phyloP scores from a whole-genome alignment of 2,329 filamentous ascomycete species.

The Aspergillus fijiensis region DNA sequence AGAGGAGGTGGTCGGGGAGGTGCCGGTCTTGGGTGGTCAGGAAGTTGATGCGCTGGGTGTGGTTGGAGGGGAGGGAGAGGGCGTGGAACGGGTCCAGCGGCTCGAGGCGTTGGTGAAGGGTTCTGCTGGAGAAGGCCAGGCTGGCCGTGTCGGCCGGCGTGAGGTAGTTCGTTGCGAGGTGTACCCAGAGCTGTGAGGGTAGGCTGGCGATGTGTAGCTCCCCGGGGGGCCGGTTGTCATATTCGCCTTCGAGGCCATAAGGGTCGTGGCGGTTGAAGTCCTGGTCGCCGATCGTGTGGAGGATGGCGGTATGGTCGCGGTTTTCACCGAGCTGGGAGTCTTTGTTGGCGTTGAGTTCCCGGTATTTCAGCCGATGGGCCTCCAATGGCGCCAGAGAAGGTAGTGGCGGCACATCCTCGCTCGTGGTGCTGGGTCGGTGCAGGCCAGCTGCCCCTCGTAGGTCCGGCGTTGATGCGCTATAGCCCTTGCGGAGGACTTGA shows the following conservation, averaged over 20 bases:
- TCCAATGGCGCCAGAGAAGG: slow-evolving; percentile 35
- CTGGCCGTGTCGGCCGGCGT: slow-evolving; percentile 49
- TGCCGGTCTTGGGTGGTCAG: slow-evolving; percentile 52
- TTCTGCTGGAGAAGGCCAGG: slow-evolving; percentile 51
- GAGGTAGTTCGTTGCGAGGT: slow-evolving; percentile 42
- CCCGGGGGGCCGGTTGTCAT: slow-evolving; percentile 31
- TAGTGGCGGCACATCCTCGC: slow-evolving; percentile 29
- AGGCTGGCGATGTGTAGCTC: slow-evolving; percentile 49
- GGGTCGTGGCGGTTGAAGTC: slow-evolving; percentile 29
- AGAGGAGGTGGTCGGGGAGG: slow-evolving; percentile 58
- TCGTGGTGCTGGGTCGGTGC: slow-evolving; percentile 18
- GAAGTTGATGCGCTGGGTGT: slow-evolving; percentile 50
- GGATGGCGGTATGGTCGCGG: slow-evolving; percentile 37
- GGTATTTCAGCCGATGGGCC: slow-evolving; percentile 37
- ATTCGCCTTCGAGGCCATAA: slow-evolving; percentile 11
- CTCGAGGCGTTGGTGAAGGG: slow-evolving; percentile 45
- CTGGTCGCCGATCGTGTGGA: slow-evolving; percentile 36
- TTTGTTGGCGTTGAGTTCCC: slow-evolving; percentile 25
- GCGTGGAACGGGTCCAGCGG: slow-evolving; percentile 39
- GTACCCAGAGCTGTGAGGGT: slow-evolving; percentile 47
- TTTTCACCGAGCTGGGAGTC: slow-evolving; percentile 40
- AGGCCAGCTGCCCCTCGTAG: slow-evolving; percentile 22
- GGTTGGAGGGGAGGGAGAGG: slow-evolving; percentile 46
- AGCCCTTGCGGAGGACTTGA: slow-evolving; percentile 36
- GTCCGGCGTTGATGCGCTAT: slow-evolving; percentile 30